Percentiles rank a stretch among this genome's conserved stretches.
Conservation (phyloP, 78 protist species). For the Bigelowiella natans region DNA sequence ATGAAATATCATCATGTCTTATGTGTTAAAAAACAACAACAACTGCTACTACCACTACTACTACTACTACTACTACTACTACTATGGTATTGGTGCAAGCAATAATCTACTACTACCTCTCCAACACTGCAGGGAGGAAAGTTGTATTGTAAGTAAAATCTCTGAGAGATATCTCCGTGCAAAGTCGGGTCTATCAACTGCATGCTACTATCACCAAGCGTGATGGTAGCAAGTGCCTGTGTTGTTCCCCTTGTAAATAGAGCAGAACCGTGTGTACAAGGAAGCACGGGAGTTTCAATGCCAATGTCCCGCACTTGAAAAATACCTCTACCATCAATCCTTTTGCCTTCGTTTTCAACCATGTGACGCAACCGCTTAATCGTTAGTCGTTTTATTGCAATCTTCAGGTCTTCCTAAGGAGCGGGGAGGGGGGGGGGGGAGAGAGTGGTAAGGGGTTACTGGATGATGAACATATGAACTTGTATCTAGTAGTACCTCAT, state of each 20-base stretch:
- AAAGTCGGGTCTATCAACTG: background rate
- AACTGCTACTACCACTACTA: no score
- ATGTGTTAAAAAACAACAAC: no score
- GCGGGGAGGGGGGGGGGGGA: no score
- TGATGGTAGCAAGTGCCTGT: constrained; percentile 15
- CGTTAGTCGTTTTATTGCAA: background rate
- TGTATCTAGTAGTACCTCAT: no score
- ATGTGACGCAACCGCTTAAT: background rate
- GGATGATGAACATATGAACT: no score
- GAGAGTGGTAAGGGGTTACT: no score
- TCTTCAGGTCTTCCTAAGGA: no score
- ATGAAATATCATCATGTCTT: no score
- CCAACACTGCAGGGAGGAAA: constrained; percentile 22
- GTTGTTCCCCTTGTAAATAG: constrained; percentile 28
- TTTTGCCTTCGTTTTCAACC: background rate
- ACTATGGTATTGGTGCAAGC: no score
- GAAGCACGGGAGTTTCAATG: background rate
- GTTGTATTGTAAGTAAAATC: constrained; percentile 14
- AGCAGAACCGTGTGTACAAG: background rate
- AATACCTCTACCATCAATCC: background rate
- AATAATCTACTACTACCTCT: no score
- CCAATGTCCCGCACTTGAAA: background rate
- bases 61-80: no score
- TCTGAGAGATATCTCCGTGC: background rate
- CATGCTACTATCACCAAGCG: constrained; percentile 12